A percentile compares a stretch with the other conserved stretches of the same genome.
phyloP scores from a whole-genome alignment of 1,284 basidiomycete genomes.

The Marasmius oreades region DNA sequence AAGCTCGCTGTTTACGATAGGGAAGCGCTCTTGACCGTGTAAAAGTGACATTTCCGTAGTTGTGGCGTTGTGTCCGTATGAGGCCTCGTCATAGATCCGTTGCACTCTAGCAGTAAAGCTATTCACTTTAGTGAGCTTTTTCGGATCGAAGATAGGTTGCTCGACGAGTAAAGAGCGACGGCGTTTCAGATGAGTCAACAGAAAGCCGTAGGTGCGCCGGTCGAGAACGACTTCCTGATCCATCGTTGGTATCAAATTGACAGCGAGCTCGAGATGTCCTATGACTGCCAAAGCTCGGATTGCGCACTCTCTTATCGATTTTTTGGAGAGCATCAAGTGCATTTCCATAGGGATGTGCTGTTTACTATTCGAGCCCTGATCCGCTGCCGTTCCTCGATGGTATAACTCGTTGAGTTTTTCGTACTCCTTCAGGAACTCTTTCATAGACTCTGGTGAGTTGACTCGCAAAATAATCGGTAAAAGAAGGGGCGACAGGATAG shows the following conservation, averaged over 20 bases:
- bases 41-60: background rate
- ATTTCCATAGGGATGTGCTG: background rate
- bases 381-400: background rate
- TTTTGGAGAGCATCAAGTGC: background rate
- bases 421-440: background rate
- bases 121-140: background rate
- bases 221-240: background rate
- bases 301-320: background rate
- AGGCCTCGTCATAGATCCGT: background rate
- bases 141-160: background rate
- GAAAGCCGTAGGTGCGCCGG: background rate
- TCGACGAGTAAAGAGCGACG: background rate
- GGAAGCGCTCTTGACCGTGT: background rate
- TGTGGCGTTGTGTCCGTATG: background rate
- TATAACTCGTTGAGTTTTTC: background rate
- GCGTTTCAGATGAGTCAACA: background rate
- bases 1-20: background rate
- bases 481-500: background rate
- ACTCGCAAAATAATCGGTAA: background rate
- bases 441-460: background rate
- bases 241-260: background rate
- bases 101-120: background rate
- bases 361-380: background rate
- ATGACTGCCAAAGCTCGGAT: background rate
- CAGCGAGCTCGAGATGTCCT: background rate